Evolutionary conservation across 2,329 filamentous ascomycete species (phyloP), one percentile per base, ranked within the genome.

Genomic region (Stemphylium vesicarium): DNA sequence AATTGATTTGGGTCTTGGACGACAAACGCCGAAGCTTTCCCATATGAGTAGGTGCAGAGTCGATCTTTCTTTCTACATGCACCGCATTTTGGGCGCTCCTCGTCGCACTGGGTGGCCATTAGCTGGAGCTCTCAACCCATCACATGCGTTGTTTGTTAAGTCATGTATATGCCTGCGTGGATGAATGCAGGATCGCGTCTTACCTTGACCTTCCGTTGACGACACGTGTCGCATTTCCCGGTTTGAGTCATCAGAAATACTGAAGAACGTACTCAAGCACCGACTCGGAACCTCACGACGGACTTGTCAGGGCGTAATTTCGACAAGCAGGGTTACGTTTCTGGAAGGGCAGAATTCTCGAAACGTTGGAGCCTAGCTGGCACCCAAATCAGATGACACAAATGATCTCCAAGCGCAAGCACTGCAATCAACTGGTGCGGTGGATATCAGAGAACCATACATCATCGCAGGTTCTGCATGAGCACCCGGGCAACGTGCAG

Each of bases 151-250:
- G 18, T 24, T 9, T n/a, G 18, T 29, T 13, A 3, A 13, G 16
- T 16, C 3, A 24, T 12, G n/a, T 10, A 38, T 29, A 26, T 2
- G 7, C 15, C 6, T 9, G 7, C 8, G 6, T 10, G 0, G 15
- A 39, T 22, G n/a, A 10, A 35, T 0, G 32, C 4, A 41, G 15
- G 4, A 32, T 5, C 7, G 8, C 8, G 15, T 35, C 16, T 26
- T 51, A 72, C 70, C 63, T 71, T 72, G 36, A 72, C 70, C 47
- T 72, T 72, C 10, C 70, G 65, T 39, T 60, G 60, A 31, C 70
- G 62, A 53, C 70, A 72, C 3, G 57, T 70, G 39, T 71, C 68
- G 43, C 70, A 72, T 56, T 72, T 72, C 12, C 69, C 69, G 3
- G 65, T 65, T 37, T 66, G 66, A 4, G 70, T 72, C 70, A 72